Conservation (phyloP, 345 rosid genomes). For the Bruguiera parviflora region DNA sequence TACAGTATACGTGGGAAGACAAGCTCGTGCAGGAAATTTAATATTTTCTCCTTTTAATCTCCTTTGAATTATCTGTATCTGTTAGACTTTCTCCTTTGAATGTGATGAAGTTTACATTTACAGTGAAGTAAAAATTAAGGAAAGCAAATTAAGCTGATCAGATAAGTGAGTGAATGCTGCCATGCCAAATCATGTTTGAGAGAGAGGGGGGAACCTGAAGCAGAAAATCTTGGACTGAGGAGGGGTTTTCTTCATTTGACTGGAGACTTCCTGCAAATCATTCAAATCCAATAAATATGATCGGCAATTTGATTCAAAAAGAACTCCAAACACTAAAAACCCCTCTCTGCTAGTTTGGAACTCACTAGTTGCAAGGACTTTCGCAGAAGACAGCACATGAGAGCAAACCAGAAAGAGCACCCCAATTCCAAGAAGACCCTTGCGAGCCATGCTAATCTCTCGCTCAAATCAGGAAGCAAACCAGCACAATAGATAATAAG, state of each 20-base stretch:
- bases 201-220: constrained; percentile 30
- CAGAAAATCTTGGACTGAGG: constrained; percentile 22
- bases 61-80: too few relatives aligned
- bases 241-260: constrained; percentile 24
- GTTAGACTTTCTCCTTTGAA: too few relatives aligned
- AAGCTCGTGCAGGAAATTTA: too few relatives aligned
- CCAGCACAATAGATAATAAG: neutral
- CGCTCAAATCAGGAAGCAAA: neutral
- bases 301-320: neutral
- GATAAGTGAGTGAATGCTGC: too few relatives aligned
- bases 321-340: neutral
- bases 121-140: neutral
- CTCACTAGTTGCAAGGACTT: constrained; percentile 29
- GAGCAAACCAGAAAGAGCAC: constrained; percentile 26
- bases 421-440: neutral
- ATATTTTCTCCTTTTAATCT: too few relatives aligned
- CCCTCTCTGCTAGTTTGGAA: neutral
- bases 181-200: neutral
- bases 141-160: neutral
- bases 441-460: constrained; percentile 1
- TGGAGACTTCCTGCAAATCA: constrained; percentile 38
- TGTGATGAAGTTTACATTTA: neutral
- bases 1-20: too few relatives aligned
- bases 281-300: neutral
- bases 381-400: constrained; percentile 13